A percentile compares a stretch with the other conserved stretches of the same genome.
Conservation (phyloP, 768 basidiomycete genomes). For the Suillus bovinus region DNA sequence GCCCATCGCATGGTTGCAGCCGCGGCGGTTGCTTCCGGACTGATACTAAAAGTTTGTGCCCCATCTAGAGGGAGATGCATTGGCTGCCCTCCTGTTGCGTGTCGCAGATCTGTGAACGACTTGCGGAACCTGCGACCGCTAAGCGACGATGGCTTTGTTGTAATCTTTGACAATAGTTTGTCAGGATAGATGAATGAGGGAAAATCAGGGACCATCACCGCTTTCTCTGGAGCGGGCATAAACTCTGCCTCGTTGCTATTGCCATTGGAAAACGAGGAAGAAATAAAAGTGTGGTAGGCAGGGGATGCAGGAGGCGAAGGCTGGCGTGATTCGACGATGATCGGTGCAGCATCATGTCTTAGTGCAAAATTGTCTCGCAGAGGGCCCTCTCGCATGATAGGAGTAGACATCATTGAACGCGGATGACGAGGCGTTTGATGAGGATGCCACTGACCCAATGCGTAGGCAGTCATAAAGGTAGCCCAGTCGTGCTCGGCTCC, state of each 20-base stretch:
- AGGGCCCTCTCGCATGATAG: conserved; percentile 10
- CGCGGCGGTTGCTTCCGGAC: conserved; percentile 59
- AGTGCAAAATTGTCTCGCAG: conserved; percentile 8
- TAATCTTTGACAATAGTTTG: conserved; percentile 27
- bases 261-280: conserved; percentile 15
- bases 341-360: conserved; percentile 7
- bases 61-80: conserved; percentile 31
- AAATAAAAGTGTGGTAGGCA: conserved; percentile 11
- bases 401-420: conserved; percentile 27
- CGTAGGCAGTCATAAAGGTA: conserved; percentile 76
- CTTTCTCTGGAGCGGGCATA: conserved; percentile 4
- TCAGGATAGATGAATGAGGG: conserved; percentile 24
- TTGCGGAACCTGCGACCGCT: conserved; percentile 44
- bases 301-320: conserved; percentile 16
- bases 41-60: conserved; percentile 32
- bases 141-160: conserved; percentile 26
- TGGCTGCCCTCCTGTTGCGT: conserved; percentile 23
- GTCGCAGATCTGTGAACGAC: conserved; percentile 47
- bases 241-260: background rate
- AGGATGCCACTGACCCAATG: conserved; percentile 79
- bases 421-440: conserved; percentile 67
- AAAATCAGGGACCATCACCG: conserved; percentile 3
- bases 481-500: conserved; percentile 62
- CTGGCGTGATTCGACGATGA: conserved; percentile 8
- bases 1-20: conserved; percentile 87